Conservation (phyloP, 2,329 filamentous ascomycete species). For the Botrytis squamosa region DNA sequence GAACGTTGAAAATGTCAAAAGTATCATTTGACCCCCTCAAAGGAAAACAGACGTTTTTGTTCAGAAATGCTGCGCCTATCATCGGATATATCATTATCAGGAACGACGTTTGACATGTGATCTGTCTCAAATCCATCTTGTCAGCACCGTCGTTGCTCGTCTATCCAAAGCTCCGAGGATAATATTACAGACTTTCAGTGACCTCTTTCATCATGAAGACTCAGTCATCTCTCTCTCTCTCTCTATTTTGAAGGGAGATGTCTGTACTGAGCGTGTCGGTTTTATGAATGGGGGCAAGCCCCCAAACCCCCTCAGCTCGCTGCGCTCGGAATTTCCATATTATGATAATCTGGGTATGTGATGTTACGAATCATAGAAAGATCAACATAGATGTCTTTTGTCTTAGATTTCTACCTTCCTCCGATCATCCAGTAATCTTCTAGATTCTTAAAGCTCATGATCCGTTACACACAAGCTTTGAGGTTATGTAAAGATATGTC, state of each 20-base stretch:
- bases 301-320: neutral
- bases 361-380: neutral
- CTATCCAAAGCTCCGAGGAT: neutral
- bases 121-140: neutral
- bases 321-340: neutral
- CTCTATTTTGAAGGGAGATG: neutral
- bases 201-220: neutral
- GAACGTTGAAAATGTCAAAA: slow-evolving; percentile 7
- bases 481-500: neutral
- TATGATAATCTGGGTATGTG: neutral
- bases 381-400: neutral
- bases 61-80: neutral
- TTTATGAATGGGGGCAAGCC: neutral
- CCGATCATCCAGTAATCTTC: neutral
- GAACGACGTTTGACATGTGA: neutral
- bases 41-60: neutral
- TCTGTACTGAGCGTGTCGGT: neutral
- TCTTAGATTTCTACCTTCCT: neutral
- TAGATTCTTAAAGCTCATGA: neutral
- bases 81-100: neutral
- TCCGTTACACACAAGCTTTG: neutral
- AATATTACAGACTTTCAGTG: neutral
- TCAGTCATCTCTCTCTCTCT: neutral
- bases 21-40: slow-evolving; percentile 15
- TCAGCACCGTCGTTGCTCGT: neutral